Evolutionary conservation across 1,284 basidiomycete genomes (phyloP), one percentile per base, ranked within the genome.

Genomic region (Porodaedalea pini): DNA sequence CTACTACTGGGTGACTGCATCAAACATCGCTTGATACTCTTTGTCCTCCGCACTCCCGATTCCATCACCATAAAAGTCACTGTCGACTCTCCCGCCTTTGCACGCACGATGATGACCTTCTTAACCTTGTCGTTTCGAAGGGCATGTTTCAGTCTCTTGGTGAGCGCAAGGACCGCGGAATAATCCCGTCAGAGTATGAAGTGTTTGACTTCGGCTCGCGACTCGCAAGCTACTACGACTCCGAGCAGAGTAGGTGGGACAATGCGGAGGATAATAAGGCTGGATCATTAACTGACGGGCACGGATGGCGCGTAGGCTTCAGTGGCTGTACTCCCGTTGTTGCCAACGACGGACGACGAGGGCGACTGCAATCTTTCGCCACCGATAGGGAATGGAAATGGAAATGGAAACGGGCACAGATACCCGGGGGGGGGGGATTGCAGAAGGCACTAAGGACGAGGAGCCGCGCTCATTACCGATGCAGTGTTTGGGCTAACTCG

Each of bases 161-260:
- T 3, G 50, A 31, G 13, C 36, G 49, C 5, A 29, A 49, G 39
- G 39, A 47, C 54, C 54, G 41, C 45, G 58, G 43, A 29, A 76
- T 75, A 19, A 67, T 74, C 7, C 86, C 86, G 27, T 79, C 86
- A 25, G 82, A 87, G 69, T 85, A 85, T 65, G 82, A 83, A 49
- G 76, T 76, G 7, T 79, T 90, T 39, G 87, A 90, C 57, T 90
- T 90, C 70, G 82, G 87, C 70, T 86, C 84, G 37, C 76, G 86
- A 59, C 74, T 85, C 65, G 81, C 83, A 51, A 83, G 80, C 63
- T 83, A 81, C 61, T 83, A 82, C 62, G 82, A 83, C 43, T 83
- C 84, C 54, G 84, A 83, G 59, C 67, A 70, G 41, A 74, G 73
- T 60, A 64, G 61, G 60, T 41, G 61, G 56, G 66, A 66, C 53